Conservation (phyloP, 805 yeast genomes). For the Monosporozyma servazzii region DNA sequence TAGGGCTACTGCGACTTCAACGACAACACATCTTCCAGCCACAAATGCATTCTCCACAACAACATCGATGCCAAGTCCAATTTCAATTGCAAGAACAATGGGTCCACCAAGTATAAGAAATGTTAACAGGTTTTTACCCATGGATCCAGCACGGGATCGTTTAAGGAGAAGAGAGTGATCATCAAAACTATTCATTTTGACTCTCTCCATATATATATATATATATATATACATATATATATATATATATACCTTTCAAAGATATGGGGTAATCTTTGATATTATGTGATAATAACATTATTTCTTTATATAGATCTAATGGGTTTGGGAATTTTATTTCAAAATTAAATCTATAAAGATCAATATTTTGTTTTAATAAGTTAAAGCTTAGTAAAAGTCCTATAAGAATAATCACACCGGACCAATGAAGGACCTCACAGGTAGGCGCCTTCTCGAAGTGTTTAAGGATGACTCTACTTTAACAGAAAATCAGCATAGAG, state of each 20-base stretch:
- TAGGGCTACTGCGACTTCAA: not conserved
- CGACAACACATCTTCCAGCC: not conserved
- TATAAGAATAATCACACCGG: not conserved
- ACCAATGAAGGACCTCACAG: not conserved
- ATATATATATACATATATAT: no score
- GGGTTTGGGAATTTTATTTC: no score
- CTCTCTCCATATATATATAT: no score
- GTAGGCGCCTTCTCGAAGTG: not conserved
- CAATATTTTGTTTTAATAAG: not conserved
- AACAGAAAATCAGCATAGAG: not conserved
- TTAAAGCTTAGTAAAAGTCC: not conserved
- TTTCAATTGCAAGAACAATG: not conserved
- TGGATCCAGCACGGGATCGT: not conserved
- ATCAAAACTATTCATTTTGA: not conserved
- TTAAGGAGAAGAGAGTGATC: not conserved
- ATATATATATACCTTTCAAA: not conserved
- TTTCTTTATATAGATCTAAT: no score
- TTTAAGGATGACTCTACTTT: not conserved
- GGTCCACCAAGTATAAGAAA: constrained; percentile 6
- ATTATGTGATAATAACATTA: no score
- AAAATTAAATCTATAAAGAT: not conserved
- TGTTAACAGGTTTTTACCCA: not conserved
- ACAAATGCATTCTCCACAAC: not conserved
- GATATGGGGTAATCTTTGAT: no score
- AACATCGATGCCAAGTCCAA: not conserved